Base-by-base conservation (phyloP, 2,329 filamentous ascomycete genomes). In the Thielaviopsis musarum region DNA sequence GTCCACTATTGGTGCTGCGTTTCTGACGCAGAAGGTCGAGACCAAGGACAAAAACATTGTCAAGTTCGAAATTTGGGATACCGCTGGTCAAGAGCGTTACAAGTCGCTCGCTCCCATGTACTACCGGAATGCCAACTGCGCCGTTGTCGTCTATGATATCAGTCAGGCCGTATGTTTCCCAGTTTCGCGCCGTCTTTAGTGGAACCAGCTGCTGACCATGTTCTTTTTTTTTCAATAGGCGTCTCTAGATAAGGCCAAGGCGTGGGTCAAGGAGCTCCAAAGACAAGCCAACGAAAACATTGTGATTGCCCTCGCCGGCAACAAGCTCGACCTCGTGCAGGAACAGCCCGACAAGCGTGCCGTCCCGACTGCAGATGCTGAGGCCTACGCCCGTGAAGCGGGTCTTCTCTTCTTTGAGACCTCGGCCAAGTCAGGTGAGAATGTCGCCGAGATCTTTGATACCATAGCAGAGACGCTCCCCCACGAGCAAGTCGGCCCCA, bases 51-150 rank as follows among this genome's bases (percentile, higher is more conserved):
- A 84, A 74, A 97, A 93, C 62, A 98, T 93, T 60, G 91, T 98
- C 74, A 98, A 98, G 78, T 98, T 98, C 70, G 93, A 98, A 75
- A 98, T 98, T 70, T 98, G 93, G 91, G 91, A 96, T 74, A 98
- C 93, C 10, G 93, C 93, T 64, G 93, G 93, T 64, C 93, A 98
- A 76, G 93, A 98, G 75, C 84, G 94, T 69, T 98, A 97, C 81
- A 97, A 97, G 79, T 97, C 93, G 13, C 79, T 98, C 65, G 93
- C 93, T 38, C 93, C 93, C 67, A 98, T 98, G 93, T 98, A 98
- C 79, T 98, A 98, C 77, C 80, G 94, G 67, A 98, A 98, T 72
- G 94, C 94, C 66, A 97, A 98, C 81, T 97, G 93, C 75, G 93
- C 94, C 61, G 91, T 98, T 34, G 91, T 98, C 55, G 93, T 98